These are phyloP conservation scores for Phytophthora crassamura DNA, from an alignment of 352 stramenopile genomes.

Conservation along the genomic window DNA sequence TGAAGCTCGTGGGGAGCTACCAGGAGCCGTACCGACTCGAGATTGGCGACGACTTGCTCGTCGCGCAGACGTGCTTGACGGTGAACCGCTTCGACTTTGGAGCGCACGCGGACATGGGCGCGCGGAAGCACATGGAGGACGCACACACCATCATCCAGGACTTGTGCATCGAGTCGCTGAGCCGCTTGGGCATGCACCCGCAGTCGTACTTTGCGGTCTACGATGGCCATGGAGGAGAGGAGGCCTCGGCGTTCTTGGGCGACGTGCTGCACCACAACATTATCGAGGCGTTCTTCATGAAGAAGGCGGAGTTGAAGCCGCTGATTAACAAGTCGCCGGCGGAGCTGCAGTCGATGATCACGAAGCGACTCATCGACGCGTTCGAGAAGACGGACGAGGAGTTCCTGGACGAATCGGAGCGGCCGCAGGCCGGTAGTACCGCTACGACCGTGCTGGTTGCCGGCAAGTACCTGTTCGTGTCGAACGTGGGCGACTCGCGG, in stretches of 20 bases:
- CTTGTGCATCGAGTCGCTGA: slow-evolving; percentile 68
- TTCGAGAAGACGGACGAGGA: slow-evolving; percentile 82
- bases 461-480: slow-evolving; percentile 93
- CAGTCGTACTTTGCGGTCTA: slow-evolving; percentile 97
- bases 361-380: slow-evolving; percentile 51
- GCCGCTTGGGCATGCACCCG: slow-evolving; percentile 64
- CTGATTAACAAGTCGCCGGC: slow-evolving; percentile 43
- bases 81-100: slow-evolving; percentile 98
- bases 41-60: slow-evolving; percentile 96
- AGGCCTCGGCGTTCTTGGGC: slow-evolving; percentile 92
- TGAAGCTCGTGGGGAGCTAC: slow-evolving; percentile 95
- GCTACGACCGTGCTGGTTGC: slow-evolving; percentile 95
- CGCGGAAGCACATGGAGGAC: slow-evolving; percentile 96
- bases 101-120: slow-evolving; percentile 94
- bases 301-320: slow-evolving; percentile 46
- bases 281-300: slow-evolving; percentile 64
- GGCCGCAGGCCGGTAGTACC: slow-evolving; percentile 91
- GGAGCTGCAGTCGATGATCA: slow-evolving; percentile 60
- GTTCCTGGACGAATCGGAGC: slow-evolving; percentile 69
- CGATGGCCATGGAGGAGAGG: slow-evolving; percentile 95
- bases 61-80: slow-evolving; percentile 96
- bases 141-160: slow-evolving; percentile 95
- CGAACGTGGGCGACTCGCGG: slow-evolving; percentile 97
- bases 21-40: slow-evolving; percentile 92
- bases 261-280: slow-evolving; percentile 78